phyloP scores from a whole-genome alignment of 2,329 filamentous ascomycete species.

The Paradendryphiella salina region DNA sequence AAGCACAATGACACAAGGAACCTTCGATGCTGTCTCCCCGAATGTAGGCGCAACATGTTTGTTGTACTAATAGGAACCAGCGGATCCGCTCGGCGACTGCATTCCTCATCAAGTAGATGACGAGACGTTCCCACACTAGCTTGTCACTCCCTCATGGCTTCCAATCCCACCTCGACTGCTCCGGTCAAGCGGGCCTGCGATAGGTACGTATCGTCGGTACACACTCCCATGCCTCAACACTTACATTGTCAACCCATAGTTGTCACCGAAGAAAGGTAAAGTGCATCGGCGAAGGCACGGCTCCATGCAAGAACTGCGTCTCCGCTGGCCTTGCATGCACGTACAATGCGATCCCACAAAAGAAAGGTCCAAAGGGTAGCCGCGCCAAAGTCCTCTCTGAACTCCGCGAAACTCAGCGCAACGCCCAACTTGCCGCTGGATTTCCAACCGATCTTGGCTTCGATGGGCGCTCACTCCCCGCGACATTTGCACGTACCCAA shows the following conservation, averaged over 20 bases:
- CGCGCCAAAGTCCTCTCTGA: conserved; percentile 66
- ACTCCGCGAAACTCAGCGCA: conserved; percentile 57
- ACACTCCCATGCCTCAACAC: conserved; percentile 9
- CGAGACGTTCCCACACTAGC: conserved; percentile 27
- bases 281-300: conserved; percentile 55
- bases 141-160: conserved; percentile 32
- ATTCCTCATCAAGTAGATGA: conserved; percentile 30
- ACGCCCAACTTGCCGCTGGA: conserved; percentile 51
- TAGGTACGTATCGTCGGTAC: conserved; percentile 38
- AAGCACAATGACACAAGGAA: conserved; percentile 43
- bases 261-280: conserved; percentile 57
- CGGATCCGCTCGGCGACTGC: conserved; percentile 32
- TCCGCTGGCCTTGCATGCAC: conserved; percentile 64
- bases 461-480: conserved; percentile 49
- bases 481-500: conserved; percentile 53
- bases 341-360: conserved; percentile 66
- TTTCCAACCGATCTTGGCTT: conserved; percentile 45
- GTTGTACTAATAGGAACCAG: conserved; percentile 35
- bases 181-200: conserved; percentile 50
- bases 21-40: conserved; percentile 31
- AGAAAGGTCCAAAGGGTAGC: conserved; percentile 65
- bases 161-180: conserved; percentile 39
- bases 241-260: conserved; percentile 27
- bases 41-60: conserved; percentile 36
- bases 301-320: conserved; percentile 64